Base-by-base conservation (phyloP, 2,329 filamentous ascomycete genomes). In the Colletotrichum godetiae region DNA sequence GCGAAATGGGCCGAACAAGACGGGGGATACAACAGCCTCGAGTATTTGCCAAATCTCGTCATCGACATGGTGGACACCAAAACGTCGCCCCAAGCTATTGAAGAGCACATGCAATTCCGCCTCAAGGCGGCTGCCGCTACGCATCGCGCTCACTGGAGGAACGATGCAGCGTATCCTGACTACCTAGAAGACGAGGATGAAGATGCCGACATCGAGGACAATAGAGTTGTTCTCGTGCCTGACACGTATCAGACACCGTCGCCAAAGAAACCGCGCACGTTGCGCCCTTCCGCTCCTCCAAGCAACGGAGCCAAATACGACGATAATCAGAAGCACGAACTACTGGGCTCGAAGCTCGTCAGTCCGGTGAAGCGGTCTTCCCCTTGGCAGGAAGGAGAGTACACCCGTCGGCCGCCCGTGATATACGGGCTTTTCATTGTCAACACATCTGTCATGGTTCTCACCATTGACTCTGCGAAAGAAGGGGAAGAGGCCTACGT, bases 361-460 rank as follows among this genome's bases (percentile, higher is more conserved):
- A 69, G 24, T 31, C 31, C 22, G 10, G 33, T 31, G 8, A 22
- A 22, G 10, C 15, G 19, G 8, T 19, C 42, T 19, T 13, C 10
- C 22, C 5, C 13, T 37, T n/a, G 37, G 27, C 31, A 13, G 27
- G 24, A 31, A 19, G 29, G 22, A n/a, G 42, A 62, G 49, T 72
- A 57, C n/a, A 52, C 15, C 5, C 62, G 68, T 11, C 64, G 42
- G 1, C 83, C 83, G 1, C 84, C 85, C 4, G 84, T 86, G 27
- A 79, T 86, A 13, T 86, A 85, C 67, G 85, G 84, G 13, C 78
- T 86, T 33, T 86, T 86, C 73, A 79, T 86, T 29, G 77, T 86
- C 31, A 81, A 83, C 61, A 80, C 80, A 2, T 80, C 81, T 0
- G 82, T 85, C 27, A 79, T 86, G 56, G 76, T 86, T 8, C 77